Base-by-base conservation (phyloP, 2,329 filamentous ascomycete genomes). In the Apiospora hydei region DNA sequence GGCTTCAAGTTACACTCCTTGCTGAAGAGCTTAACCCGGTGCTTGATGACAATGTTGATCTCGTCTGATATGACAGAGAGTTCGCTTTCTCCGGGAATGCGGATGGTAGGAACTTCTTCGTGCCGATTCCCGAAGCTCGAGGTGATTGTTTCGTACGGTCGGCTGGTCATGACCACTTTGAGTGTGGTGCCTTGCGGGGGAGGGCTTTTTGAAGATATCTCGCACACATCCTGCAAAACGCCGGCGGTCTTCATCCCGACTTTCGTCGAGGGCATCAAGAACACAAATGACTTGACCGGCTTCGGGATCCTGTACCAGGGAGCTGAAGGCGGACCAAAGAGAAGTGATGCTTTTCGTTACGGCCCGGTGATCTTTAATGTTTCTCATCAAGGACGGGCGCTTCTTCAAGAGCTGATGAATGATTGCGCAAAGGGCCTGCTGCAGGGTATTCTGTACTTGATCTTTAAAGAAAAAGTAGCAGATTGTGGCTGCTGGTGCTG, bases 1-100 rank as follows among this genome's bases (percentile, higher is more conserved):
- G 7, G 13, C 3, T 3, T 57, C 0, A 57, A 14, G 10, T 13
- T 2, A 1, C 5, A 14, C 2, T 4, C 2, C 14, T 18, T 3
- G 26, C 51, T 34, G 4, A 57, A 18, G 1, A 16, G 4, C 26
- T 34, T 8, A 0, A 34, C 26, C 4, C 51, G 26, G 13, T 57
- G 24, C 26, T 34, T 57, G 26, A 57, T 26, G 2, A 57, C 51
- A 34, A 57, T 34, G 5, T 57, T 57, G 26, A 57, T 57, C 26
- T 57, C 51, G 0, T 34, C 6, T 8, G 51, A 57, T 57, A 57
- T 18, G 6, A 10, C 46, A 49, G 46, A 18, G 18, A 49, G 46
- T 4, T 49, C 18, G 21, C 18, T 49, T 49, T 49, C 46, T 10
- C 46, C 46, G 10, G 46, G 46, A n/a, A 49, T 49, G 0, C 46